These are phyloP conservation scores for Barbatosphaeria neglecta DNA, from an alignment of 495 filamentous ascomycete species.

Conservation along the genomic window DNA sequence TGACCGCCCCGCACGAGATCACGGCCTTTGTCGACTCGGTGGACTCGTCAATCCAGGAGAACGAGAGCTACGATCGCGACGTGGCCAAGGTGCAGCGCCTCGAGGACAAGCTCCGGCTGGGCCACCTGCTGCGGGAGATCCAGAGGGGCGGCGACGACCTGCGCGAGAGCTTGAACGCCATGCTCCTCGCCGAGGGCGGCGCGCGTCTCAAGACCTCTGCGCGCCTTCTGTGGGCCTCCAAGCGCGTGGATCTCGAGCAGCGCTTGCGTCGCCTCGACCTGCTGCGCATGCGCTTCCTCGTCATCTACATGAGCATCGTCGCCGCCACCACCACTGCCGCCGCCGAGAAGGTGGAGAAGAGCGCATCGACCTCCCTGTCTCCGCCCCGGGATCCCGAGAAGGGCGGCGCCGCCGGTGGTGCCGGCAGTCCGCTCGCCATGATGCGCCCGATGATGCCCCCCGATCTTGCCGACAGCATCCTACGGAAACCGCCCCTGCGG, in stretches of 20 bases:
- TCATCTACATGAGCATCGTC: conserved; percentile 43
- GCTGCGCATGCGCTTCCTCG: conserved; percentile 45
- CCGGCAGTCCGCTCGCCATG: conserved; percentile 5
- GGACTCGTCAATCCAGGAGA: conserved; percentile 36
- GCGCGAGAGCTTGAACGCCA: conserved; percentile 33
- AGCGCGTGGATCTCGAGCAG: conserved; percentile 32
- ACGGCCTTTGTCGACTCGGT: conserved; percentile 36
- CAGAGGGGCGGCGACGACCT: conserved; percentile 42
- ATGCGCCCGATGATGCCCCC: conserved; percentile 16
- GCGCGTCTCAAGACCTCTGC: conserved; percentile 32
- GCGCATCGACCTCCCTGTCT: neutral
- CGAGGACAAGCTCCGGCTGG: conserved; percentile 40
- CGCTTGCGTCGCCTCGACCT: conserved; percentile 47
- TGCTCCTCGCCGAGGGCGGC: conserved; percentile 30
- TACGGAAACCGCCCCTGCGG: conserved; percentile 25
- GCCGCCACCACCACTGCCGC: conserved; percentile 26
- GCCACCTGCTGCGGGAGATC: conserved; percentile 39
- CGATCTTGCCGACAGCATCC: conserved; percentile 26
- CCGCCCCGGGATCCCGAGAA: conserved; percentile 18
- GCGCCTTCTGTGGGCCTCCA: conserved; percentile 36
- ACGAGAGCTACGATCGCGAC: conserved; percentile 44
- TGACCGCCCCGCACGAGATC: conserved; percentile 36
- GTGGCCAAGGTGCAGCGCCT: conserved; percentile 36
- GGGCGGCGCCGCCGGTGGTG: neutral
- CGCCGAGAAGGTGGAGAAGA: conserved; percentile 22